phyloP scores from a whole-genome alignment of 169 alveolate genomes.

The Amoebophrya sp. region DNA sequence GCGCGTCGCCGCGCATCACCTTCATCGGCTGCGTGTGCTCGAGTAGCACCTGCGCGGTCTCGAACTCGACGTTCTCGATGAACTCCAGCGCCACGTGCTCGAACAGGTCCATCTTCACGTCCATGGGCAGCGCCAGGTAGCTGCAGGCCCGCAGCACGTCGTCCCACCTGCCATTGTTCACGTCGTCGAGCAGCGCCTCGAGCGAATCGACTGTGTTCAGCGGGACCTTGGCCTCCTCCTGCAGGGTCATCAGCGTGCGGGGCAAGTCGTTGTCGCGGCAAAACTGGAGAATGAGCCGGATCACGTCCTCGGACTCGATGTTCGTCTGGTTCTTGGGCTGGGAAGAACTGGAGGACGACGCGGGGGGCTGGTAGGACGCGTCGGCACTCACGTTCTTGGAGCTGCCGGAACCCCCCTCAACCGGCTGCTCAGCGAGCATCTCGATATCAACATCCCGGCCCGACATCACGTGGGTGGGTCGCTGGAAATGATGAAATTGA shows the following conservation, averaged over 20 bases:
- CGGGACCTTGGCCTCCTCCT: background rate
- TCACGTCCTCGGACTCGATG: slow-evolving; percentile 3
- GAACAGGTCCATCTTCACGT: background rate
- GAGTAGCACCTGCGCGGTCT: background rate
- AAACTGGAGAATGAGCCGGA: background rate
- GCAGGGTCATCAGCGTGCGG: background rate
- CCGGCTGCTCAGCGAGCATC: too few species aligned
- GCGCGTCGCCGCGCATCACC: background rate
- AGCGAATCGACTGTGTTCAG: background rate
- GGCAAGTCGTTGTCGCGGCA: slow-evolving; percentile 2
- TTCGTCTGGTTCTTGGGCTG: background rate
- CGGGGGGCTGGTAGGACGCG: too few species aligned
- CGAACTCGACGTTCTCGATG: background rate
- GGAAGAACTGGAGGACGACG: too few species aligned
- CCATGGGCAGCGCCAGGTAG: background rate
- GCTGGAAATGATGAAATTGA: too few species aligned
- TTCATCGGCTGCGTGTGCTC: background rate
- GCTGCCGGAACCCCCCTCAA: too few species aligned
- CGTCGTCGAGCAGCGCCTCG: background rate
- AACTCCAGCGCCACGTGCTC: background rate
- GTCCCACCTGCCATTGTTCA: background rate
- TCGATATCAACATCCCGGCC: too few species aligned
- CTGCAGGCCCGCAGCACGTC: background rate
- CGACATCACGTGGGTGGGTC: too few species aligned
- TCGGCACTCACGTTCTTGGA: too few species aligned